These are phyloP conservation scores for Cetraspora pellucida DNA, from an alignment of 192 early-diverging fungal species.

Conservation along the genomic window DNA sequence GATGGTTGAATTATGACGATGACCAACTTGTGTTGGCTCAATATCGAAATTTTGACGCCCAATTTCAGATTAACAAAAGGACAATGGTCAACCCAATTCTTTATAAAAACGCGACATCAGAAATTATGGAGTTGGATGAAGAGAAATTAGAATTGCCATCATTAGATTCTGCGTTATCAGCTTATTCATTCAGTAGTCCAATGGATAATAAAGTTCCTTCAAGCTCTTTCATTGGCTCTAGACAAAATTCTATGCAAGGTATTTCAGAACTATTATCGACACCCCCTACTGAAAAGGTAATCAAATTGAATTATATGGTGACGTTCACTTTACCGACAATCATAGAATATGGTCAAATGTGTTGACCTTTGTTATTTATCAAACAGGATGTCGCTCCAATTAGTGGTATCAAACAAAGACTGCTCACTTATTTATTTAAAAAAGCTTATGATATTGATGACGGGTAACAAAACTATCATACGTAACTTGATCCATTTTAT, in stretches of 20 bases:
- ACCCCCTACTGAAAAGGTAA: too few relatives aligned
- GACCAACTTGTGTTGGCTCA: conserved; percentile 58
- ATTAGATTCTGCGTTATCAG: conserved; percentile 29
- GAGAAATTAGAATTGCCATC: conserved; percentile 18
- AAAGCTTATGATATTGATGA: conserved; percentile 54
- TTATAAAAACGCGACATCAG: conserved; percentile 31
- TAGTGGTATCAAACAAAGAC: conserved; percentile 69
- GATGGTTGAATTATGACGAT: conserved; percentile 66
- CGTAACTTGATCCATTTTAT: not conserved
- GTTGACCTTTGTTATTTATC: not conserved
- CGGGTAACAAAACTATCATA: conserved; percentile 35
- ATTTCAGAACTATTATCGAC: too few relatives aligned
- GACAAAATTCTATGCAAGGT: too few relatives aligned
- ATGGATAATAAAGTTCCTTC: conserved; percentile 36
- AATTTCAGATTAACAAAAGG: conserved; percentile 35
- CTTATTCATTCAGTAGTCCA: conserved; percentile 13
- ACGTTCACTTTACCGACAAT: too few relatives aligned
- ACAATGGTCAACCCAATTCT: conserved; percentile 4
- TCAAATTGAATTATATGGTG: too few relatives aligned
- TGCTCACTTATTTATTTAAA: conserved; percentile 65
- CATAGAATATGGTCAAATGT: too few relatives aligned
- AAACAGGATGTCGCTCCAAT: conserved; percentile 43
- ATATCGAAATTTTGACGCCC: conserved; percentile 49
- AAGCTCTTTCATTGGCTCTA: conserved; percentile 21
- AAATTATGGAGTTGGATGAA: conserved; percentile 1